Evolutionary conservation across 2,329 filamentous ascomycete species (phyloP).

Genomic region (Colletotrichum trifolii): DNA sequence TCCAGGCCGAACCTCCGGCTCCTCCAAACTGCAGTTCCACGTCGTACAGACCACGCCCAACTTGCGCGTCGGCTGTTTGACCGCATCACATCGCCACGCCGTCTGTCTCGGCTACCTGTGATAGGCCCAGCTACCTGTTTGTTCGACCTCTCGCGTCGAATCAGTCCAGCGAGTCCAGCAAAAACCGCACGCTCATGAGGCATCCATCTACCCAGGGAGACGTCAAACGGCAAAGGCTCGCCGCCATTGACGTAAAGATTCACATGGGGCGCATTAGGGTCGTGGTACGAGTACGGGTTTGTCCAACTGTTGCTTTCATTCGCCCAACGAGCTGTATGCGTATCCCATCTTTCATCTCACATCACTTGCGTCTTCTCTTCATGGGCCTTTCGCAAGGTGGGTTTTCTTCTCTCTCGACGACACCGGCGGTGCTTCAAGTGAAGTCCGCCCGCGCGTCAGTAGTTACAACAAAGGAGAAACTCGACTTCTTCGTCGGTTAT

Average conservation of each 20-base stretch:
- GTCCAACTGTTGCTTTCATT: too few relatives aligned
- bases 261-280: too few relatives aligned
- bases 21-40: neutral
- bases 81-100: neutral
- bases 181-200: too few relatives aligned
- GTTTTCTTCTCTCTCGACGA: conserved; percentile 5
- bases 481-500: conserved; percentile 27
- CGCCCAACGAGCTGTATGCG: too few relatives aligned
- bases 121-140: conserved; percentile 11
- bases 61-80: neutral
- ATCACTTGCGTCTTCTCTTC: conserved; percentile 5
- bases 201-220: too few relatives aligned
- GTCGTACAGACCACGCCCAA: neutral
- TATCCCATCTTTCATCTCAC: neutral
- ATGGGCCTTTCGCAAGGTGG: neutral
- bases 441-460: conserved; percentile 15
- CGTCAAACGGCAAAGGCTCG: too few relatives aligned
- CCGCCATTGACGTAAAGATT: too few relatives aligned
- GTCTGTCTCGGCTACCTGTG: conserved; percentile 3
- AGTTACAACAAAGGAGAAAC: conserved; percentile 17
- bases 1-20: too few relatives aligned
- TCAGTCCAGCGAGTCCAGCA: neutral
- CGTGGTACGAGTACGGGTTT: too few relatives aligned
- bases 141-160: neutral
- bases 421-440: conserved; percentile 6